Percentiles rank a stretch among this genome's conserved stretches.
phyloP scores from a whole-genome alignment of 495 filamentous ascomycete genomes.

The Cryomyces minteri region DNA sequence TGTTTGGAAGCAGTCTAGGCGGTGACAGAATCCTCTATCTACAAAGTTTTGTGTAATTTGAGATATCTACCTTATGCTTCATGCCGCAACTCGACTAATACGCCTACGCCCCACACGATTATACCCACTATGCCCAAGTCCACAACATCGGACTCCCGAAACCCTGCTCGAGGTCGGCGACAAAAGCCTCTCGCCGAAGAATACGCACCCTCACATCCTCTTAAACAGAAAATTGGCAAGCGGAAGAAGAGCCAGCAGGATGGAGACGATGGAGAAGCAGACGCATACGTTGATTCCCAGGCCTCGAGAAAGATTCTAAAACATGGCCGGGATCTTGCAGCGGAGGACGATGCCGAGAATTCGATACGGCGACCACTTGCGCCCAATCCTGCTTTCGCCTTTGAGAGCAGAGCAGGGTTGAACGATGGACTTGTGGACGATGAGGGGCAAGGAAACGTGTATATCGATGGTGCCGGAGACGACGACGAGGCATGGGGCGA shows the following conservation, averaged over 20 bases:
- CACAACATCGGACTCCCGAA: slow-evolving; percentile 5
- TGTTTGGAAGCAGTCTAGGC: neutral
- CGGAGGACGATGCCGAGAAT: slow-evolving; percentile 47
- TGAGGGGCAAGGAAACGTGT: slow-evolving; percentile 18
- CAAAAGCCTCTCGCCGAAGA: slow-evolving; percentile 25
- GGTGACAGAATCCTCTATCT: neutral
- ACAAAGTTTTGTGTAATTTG: neutral
- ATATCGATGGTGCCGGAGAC: slow-evolving; percentile 22
- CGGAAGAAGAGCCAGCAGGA: slow-evolving; percentile 12
- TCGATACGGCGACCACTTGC: slow-evolving; percentile 13
- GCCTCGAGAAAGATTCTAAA: slow-evolving; percentile 73
- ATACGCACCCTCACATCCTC: slow-evolving; percentile 17
- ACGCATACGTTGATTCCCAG: slow-evolving; percentile 66
- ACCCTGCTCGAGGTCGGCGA: slow-evolving; percentile 6
- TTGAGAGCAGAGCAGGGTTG: slow-evolving; percentile 33
- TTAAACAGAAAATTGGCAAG: slow-evolving; percentile 21
- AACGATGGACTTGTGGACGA: slow-evolving; percentile 22
- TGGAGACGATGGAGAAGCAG: slow-evolving; percentile 40
- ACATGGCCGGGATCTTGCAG: slow-evolving; percentile 65
- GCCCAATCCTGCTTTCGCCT: slow-evolving; percentile 43
- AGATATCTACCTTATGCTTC: neutral
- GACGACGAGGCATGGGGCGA: slow-evolving; percentile 37
- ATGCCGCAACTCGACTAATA: neutral
- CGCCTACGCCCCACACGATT: neutral
- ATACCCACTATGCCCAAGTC: slow-evolving; percentile 14